These are phyloP conservation scores for Syncephalastrum racemosum DNA, from an alignment of 371 early-diverging fungal species.

Conservation along the genomic window DNA sequence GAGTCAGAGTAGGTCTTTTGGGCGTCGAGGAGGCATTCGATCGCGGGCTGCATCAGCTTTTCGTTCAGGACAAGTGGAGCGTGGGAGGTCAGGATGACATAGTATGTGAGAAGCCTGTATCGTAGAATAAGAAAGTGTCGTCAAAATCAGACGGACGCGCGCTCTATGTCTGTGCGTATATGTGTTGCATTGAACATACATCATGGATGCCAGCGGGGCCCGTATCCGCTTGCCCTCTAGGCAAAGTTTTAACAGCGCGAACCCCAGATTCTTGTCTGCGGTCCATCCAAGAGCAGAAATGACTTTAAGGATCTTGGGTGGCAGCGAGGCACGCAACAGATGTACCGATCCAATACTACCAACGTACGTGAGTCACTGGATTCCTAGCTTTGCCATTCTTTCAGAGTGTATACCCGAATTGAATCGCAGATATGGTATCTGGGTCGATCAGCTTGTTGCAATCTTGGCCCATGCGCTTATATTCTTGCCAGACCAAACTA, in stretches of 20 bases:
- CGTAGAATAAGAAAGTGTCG: not conserved
- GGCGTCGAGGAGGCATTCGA: slow-evolving; percentile 59
- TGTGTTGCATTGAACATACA: slow-evolving; percentile 26
- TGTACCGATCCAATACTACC: slow-evolving; percentile 56
- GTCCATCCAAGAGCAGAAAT: slow-evolving; percentile 56
- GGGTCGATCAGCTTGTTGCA: slow-evolving; percentile 32
- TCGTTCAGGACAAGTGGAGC: slow-evolving; percentile 47
- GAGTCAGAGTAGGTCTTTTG: slow-evolving; percentile 59
- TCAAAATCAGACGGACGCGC: too few species aligned
- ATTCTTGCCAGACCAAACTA: slow-evolving; percentile 42
- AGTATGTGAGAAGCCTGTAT: slow-evolving; percentile 37
- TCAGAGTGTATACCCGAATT: slow-evolving; percentile 30
- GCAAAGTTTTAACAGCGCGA: slow-evolving; percentile 49
- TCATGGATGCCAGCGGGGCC: slow-evolving; percentile 54
- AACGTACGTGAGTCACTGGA: not conserved
- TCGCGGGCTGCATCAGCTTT: slow-evolving; percentile 51
- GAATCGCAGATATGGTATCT: slow-evolving; percentile 40
- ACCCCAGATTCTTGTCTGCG: slow-evolving; percentile 56
- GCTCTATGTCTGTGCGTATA: too few species aligned
- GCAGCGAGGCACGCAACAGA: slow-evolving; percentile 51
- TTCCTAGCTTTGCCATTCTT: not conserved
- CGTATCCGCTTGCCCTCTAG: slow-evolving; percentile 53
- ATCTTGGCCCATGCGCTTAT: slow-evolving; percentile 42
- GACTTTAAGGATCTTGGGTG: slow-evolving; percentile 52
- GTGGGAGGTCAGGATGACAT: slow-evolving; percentile 41